These are phyloP conservation scores for Fusarium drepaniforme DNA, from an alignment of 2,329 filamentous ascomycete genomes.

Conservation along the genomic window DNA sequence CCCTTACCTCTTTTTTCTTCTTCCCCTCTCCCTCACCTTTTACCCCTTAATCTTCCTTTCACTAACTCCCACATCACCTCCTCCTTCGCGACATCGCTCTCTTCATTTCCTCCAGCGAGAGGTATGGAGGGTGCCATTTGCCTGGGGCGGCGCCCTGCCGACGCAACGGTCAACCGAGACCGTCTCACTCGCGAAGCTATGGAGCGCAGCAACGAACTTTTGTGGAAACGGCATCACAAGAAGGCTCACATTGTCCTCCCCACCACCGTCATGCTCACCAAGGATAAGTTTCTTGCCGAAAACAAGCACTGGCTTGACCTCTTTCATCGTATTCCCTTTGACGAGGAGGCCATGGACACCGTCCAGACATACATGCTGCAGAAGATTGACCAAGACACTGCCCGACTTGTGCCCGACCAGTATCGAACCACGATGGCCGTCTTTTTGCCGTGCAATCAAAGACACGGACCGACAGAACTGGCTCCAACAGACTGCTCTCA, in stretches of 20 bases:
- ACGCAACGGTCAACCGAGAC: background rate
- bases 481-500: background rate
- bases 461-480: background rate
- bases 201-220: background rate
- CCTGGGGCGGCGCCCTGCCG: background rate
- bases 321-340: background rate
- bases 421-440: background rate
- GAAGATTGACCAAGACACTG: background rate
- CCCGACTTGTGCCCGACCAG: background rate
- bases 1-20: too few species aligned
- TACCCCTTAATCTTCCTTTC: too few species aligned
- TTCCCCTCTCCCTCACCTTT: too few species aligned
- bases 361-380: background rate
- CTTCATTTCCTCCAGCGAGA: too few species aligned
- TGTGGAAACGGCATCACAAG: background rate
- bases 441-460: background rate
- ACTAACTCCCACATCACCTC: too few species aligned
- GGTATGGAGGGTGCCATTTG: background rate
- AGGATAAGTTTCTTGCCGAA: background rate
- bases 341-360: background rate
- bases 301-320: background rate
- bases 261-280: background rate
- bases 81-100: too few species aligned
- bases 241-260: background rate
- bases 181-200: background rate